These are phyloP conservation scores for Monosporascus sp. DNA, from an alignment of 2,329 filamentous ascomycete species.

Conservation along the genomic window DNA sequence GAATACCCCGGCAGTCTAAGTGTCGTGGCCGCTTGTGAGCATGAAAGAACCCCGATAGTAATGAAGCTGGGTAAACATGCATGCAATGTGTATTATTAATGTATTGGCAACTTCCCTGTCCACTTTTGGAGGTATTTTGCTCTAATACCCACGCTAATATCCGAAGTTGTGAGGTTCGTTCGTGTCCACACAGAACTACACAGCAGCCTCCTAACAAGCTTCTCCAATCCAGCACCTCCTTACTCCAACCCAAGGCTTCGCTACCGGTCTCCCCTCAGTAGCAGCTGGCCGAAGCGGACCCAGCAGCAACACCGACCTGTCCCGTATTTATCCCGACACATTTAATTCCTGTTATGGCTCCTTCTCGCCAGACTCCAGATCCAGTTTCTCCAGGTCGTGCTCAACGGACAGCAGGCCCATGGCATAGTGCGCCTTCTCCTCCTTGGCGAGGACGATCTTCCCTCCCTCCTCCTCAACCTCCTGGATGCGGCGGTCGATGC, in stretches of 20 bases:
- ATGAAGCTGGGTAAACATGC: not conserved
- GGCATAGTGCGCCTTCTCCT: slow-evolving; percentile 66
- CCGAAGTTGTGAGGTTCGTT: not conserved
- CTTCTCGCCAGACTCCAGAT: slow-evolving; percentile 40
- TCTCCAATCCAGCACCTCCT: too few species aligned
- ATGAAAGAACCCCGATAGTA: not conserved
- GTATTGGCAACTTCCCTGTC: not conserved
- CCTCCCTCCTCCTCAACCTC: slow-evolving; percentile 36
- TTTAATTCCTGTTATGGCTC: slow-evolving; percentile 2
- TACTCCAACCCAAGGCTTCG: too few species aligned
- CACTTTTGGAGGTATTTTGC: not conserved
- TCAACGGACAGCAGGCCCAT: slow-evolving; percentile 76
- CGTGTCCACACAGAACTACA: not conserved
- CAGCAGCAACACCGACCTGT: not conserved
- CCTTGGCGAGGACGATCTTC: slow-evolving; percentile 54
- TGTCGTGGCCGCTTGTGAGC: not conserved
- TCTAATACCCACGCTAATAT: not conserved
- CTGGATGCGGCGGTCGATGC: slow-evolving; percentile 47
- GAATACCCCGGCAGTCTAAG: not conserved
- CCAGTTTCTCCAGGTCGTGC: slow-evolving; percentile 63
- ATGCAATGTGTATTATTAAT: not conserved
- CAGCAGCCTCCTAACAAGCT: not conserved
- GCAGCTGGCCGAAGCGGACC: too few species aligned
- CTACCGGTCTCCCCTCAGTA: too few species aligned
- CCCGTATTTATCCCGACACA: too few species aligned